Evolutionary conservation across 2,329 filamentous ascomycete genomes (phyloP).

Genomic region (Davidsoniella virescens): DNA sequence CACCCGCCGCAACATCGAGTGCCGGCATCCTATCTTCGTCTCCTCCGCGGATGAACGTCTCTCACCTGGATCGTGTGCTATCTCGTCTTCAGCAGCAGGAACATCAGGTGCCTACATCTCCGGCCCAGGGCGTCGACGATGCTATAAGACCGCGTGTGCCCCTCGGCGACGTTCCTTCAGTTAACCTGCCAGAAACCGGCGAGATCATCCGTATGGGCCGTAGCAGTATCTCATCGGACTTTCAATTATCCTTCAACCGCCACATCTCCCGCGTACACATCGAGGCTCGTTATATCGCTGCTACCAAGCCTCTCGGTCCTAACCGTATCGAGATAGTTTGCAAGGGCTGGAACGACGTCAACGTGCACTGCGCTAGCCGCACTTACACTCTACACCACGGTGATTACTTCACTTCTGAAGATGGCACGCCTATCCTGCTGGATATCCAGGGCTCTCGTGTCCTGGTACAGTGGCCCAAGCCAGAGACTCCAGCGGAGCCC

Average conservation of each 20-base stretch:
- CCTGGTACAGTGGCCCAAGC: conserved; percentile 70
- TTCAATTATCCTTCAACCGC: conserved; percentile 81
- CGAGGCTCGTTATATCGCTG: conserved; percentile 66
- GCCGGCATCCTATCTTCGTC: conserved; percentile 83
- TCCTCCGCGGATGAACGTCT: conserved; percentile 38
- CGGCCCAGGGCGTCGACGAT: background rate
- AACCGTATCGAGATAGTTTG: conserved; percentile 80
- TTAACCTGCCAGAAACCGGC: conserved; percentile 67
- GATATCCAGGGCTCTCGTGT: conserved; percentile 89
- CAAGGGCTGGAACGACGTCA: conserved; percentile 89
- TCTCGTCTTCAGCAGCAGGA: conserved; percentile 20
- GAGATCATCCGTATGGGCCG: conserved; percentile 75
- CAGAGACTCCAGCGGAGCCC: conserved; percentile 40
- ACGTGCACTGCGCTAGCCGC: conserved; percentile 77
- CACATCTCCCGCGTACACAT: conserved; percentile 89
- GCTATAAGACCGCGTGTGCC: conserved; percentile 51
- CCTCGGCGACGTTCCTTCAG: conserved; percentile 63
- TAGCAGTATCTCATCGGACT: conserved; percentile 89
- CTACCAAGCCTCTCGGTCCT: conserved; percentile 48
- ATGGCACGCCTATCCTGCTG: conserved; percentile 78
- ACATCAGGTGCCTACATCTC: conserved; percentile 29
- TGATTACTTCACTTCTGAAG: conserved; percentile 79
- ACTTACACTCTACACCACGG: conserved; percentile 77
- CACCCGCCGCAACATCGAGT: conserved; percentile 83
- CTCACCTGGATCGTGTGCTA: conserved; percentile 22